Conservation (phyloP, 148 eudicot species). For the Bassia scoparia region DNA sequence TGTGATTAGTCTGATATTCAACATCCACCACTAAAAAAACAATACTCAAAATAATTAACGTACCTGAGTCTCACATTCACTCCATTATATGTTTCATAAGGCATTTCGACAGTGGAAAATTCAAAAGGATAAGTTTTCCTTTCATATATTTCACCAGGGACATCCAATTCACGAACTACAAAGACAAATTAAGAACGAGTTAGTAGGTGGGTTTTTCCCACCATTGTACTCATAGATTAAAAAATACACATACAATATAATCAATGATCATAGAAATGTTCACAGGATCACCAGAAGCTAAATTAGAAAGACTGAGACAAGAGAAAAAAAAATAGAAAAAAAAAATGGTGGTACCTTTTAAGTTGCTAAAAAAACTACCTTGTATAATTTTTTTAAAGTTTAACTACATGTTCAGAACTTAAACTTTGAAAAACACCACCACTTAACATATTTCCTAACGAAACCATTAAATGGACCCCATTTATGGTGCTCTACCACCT, state of each 20-base stretch:
- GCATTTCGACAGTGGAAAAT: conserved; percentile 98
- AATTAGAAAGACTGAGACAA: no score
- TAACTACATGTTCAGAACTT: no score
- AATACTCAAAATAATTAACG: conserved; percentile 14
- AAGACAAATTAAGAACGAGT: conserved; percentile 13
- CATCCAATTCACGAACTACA: conserved; percentile 96
- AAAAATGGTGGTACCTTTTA: no score
- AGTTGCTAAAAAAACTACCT: no score
- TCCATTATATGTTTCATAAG: conserved; percentile 88
- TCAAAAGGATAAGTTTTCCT: conserved; percentile 84
- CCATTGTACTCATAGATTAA: background rate
- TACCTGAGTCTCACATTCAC: conserved; percentile 90
- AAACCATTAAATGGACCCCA: no score
- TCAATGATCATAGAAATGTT: background rate
- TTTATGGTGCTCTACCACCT: no score
- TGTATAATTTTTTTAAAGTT: no score
- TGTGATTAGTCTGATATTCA: background rate
- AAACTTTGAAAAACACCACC: no score
- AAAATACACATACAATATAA: background rate
- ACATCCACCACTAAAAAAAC: background rate
- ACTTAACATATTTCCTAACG: no score
- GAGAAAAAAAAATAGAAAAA: no score
- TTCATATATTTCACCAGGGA: conserved; percentile 95
- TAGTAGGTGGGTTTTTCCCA: background rate
- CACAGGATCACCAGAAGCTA: background rate